Conservation (phyloP, 305 asterid genomes). For the Euphrasia arctica region DNA sequence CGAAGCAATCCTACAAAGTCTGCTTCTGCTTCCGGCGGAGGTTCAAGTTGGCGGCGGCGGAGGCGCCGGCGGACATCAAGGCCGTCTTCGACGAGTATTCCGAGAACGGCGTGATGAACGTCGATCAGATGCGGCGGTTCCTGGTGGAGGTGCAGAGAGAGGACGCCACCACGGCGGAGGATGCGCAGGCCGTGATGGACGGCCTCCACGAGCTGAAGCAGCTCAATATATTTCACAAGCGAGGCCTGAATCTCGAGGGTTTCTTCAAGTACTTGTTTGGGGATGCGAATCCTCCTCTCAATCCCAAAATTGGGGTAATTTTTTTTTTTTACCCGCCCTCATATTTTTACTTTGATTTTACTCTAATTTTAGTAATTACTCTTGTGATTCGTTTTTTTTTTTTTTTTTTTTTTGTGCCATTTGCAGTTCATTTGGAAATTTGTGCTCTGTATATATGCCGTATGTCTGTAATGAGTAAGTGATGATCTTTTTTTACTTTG, state of each 20-base stretch:
- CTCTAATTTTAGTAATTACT: conserved; percentile 12
- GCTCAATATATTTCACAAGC: conserved; percentile 50
- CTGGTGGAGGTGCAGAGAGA: conserved; percentile 78
- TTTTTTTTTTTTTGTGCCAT: not conserved
- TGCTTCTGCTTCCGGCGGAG: conserved; percentile 92
- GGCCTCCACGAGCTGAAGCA: conserved; percentile 36
- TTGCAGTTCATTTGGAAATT: not conserved
- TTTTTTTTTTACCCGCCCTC: not conserved
- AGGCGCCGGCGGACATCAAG: conserved; percentile 73
- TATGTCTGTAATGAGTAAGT: not conserved
- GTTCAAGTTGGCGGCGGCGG: conserved; percentile 58
- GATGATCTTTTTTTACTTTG: not conserved
- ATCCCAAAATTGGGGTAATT: conserved; percentile 63
- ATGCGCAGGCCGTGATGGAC: conserved; percentile 65
- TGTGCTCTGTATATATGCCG: not conserved
- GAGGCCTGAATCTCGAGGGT: conserved; percentile 49
- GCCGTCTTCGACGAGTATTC: conserved; percentile 48
- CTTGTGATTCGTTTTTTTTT: not conserved
- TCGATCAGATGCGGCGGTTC: conserved; percentile 55
- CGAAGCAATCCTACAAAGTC: conserved; percentile 57
- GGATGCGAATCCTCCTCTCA: conserved; percentile 63
- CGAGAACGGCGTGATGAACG: conserved; percentile 55
- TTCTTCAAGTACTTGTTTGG: conserved; percentile 74
- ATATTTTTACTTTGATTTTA: not conserved
- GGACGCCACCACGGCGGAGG: conserved; percentile 55